Conservation (phyloP, 495 filamentous ascomycete genomes). For the Podospora sp. region DNA sequence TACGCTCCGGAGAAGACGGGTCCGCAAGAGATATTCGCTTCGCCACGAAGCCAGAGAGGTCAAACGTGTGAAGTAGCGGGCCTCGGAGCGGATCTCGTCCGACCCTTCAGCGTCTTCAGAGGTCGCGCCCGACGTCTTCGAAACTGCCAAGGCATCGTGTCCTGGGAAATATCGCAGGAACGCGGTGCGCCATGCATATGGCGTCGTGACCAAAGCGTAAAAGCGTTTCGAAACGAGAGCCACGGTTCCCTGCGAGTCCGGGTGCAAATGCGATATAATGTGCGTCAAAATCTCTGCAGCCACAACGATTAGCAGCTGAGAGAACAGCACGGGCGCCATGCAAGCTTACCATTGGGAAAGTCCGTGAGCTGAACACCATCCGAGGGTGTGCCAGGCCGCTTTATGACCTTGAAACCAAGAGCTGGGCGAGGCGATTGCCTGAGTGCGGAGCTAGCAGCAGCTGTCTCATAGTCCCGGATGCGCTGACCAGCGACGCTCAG, state of each 20-base stretch:
- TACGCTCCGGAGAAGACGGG: slow-evolving; percentile 78
- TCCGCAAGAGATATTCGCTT: slow-evolving; percentile 87
- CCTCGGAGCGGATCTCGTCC: slow-evolving; percentile 60
- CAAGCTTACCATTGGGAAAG: slow-evolving; percentile 77
- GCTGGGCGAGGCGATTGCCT: slow-evolving; percentile 51
- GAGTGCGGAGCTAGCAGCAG: slow-evolving; percentile 46
- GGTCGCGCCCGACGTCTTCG: slow-evolving; percentile 40
- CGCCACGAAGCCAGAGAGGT: slow-evolving; percentile 84
- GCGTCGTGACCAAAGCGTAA: slow-evolving; percentile 78
- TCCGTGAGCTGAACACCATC: slow-evolving; percentile 59
- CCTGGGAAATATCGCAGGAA: slow-evolving; percentile 89
- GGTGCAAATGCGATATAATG: slow-evolving; percentile 84
- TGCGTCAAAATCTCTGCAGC: slow-evolving; percentile 83
- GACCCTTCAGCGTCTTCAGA: slow-evolving; percentile 48
- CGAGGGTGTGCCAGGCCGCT: slow-evolving; percentile 45
- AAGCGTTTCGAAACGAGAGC: slow-evolving; percentile 84
- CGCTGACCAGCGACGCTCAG: slow-evolving; percentile 59
- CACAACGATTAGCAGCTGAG: slow-evolving; percentile 20
- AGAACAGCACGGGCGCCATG: background rate
- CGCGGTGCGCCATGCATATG: slow-evolving; percentile 87
- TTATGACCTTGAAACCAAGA: slow-evolving; percentile 64
- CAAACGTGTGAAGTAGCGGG: slow-evolving; percentile 74
- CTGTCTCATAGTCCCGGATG: slow-evolving; percentile 75
- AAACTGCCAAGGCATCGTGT: slow-evolving; percentile 51
- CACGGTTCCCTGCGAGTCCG: slow-evolving; percentile 73